Percentiles rank a stretch among this genome's conserved stretches.
Evolutionary conservation across 768 basidiomycete species (phyloP).

Genomic region (Xanthoconium stramineum): DNA sequence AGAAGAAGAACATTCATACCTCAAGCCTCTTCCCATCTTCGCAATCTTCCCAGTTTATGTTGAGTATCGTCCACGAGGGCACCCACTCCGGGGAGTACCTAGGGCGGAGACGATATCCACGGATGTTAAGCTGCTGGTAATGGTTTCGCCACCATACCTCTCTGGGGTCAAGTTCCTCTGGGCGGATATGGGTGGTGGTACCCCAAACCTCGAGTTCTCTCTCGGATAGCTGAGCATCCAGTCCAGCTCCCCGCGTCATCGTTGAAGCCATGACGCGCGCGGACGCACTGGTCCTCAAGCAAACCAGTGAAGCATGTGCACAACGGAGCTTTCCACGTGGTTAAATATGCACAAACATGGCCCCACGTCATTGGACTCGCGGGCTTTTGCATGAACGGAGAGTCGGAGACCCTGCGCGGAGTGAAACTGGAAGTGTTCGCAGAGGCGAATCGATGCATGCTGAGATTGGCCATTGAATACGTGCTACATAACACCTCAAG

Average conservation of each 20-base stretch:
- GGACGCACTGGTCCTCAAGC: too few species aligned
- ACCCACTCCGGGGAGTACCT: slow-evolving; percentile 6
- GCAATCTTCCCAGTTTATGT: neutral
- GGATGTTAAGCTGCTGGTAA: neutral
- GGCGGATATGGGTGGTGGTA: neutral
- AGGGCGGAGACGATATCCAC: neutral
- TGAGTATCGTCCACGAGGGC: too few species aligned
- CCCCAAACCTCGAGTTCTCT: neutral
- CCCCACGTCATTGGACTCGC: too few species aligned
- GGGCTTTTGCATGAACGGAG: too few species aligned
- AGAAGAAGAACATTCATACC: neutral
- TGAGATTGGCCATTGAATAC: too few species aligned
- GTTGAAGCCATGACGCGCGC: neutral
- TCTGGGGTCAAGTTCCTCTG: slow-evolving; percentile 6
- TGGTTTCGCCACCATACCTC: slow-evolving; percentile 12
- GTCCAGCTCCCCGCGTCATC: neutral
- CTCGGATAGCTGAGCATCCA: neutral
- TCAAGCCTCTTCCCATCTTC: neutral
- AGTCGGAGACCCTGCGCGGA: too few species aligned
- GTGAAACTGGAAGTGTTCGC: too few species aligned
- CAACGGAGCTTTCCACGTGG: too few species aligned
- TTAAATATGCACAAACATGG: neutral
- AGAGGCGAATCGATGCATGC: too few species aligned
- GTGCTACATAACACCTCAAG: too few species aligned
- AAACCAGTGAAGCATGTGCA: too few species aligned